Conservation (phyloP, 73 alveolate species). For the Blepharisma stoltei region DNA sequence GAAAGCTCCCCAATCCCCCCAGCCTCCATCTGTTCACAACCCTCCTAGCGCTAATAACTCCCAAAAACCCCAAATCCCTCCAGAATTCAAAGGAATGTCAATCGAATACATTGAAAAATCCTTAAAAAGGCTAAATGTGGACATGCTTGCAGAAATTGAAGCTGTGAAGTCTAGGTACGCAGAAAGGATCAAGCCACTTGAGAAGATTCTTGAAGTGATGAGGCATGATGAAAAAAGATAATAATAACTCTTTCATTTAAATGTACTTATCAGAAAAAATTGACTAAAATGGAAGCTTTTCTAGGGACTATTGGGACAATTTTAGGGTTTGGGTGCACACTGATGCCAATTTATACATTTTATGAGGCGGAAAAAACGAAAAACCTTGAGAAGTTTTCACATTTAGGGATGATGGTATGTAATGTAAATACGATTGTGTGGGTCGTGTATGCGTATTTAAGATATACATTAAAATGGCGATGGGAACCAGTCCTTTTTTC, state of each 20-base stretch:
- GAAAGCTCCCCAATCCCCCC: neutral
- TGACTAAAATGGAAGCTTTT: too few relatives aligned
- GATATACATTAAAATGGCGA: too few relatives aligned
- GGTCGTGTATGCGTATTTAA: too few relatives aligned
- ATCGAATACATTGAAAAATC: constrained; percentile 36
- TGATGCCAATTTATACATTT: too few relatives aligned
- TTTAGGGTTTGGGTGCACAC: too few relatives aligned
- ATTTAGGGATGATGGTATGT: too few relatives aligned
- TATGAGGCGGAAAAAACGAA: too few relatives aligned
- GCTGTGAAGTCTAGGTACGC: constrained; percentile 38
- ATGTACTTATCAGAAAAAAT: too few relatives aligned
- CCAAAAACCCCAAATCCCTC: constrained; percentile 38
- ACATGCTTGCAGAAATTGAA: constrained; percentile 55
- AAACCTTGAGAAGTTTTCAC: too few relatives aligned
- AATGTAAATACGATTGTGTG: too few relatives aligned
- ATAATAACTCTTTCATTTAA: neutral
- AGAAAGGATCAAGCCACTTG: constrained; percentile 39
- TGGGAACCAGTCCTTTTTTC: too few relatives aligned
- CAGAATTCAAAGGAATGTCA: constrained; percentile 44
- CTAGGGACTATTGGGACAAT: too few relatives aligned
- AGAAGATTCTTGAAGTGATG: neutral
- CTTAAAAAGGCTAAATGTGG: constrained; percentile 36
- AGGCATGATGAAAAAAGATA: neutral
- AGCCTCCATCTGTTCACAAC: neutral
- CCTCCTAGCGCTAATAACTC: neutral